These are phyloP conservation scores for Trichoderma afroharzianum DNA, from an alignment of 2,329 filamentous ascomycete species.

Conservation along the genomic window DNA sequence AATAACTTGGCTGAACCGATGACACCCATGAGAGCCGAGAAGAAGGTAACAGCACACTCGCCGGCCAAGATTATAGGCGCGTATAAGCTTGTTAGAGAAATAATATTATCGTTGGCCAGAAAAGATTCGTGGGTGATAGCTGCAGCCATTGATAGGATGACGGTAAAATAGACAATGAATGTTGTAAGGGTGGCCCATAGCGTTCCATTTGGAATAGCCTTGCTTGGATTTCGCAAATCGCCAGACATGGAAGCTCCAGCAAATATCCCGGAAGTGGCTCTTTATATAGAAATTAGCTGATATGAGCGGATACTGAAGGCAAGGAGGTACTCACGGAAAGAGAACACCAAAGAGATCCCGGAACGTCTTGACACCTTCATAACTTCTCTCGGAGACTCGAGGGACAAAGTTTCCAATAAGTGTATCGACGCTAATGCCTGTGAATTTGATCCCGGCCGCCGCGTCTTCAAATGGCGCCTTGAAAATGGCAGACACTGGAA, in stretches of 20 bases:
- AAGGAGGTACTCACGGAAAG: slow-evolving; percentile 55
- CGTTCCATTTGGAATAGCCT: slow-evolving; percentile 80
- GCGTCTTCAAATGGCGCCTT: slow-evolving; percentile 63
- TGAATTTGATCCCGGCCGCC: slow-evolving; percentile 66
- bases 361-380: slow-evolving; percentile 64
- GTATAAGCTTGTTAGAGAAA: slow-evolving; percentile 78
- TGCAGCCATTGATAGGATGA: slow-evolving; percentile 74
- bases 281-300: slow-evolving; percentile 19
- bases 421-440: slow-evolving; percentile 68
- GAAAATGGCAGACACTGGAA: slow-evolving; percentile 72
- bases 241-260: slow-evolving; percentile 87
- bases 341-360: slow-evolving; percentile 82
- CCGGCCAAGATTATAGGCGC: slow-evolving; percentile 70
- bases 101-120: slow-evolving; percentile 71
- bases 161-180: slow-evolving; percentile 69
- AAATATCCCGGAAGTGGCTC: slow-evolving; percentile 54
- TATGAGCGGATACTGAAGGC: slow-evolving; percentile 17
- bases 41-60: slow-evolving; percentile 78
- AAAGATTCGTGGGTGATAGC: slow-evolving; percentile 73
- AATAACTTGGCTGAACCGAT: slow-evolving; percentile 82
- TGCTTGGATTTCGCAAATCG: slow-evolving; percentile 77
- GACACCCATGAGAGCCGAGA: slow-evolving; percentile 83
- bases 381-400: slow-evolving; percentile 59
- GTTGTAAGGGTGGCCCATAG: slow-evolving; percentile 73
- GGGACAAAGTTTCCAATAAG: slow-evolving; percentile 72